Conservation (phyloP, 2,329 filamentous ascomycete species). For the Trichoderma harzianum region DNA sequence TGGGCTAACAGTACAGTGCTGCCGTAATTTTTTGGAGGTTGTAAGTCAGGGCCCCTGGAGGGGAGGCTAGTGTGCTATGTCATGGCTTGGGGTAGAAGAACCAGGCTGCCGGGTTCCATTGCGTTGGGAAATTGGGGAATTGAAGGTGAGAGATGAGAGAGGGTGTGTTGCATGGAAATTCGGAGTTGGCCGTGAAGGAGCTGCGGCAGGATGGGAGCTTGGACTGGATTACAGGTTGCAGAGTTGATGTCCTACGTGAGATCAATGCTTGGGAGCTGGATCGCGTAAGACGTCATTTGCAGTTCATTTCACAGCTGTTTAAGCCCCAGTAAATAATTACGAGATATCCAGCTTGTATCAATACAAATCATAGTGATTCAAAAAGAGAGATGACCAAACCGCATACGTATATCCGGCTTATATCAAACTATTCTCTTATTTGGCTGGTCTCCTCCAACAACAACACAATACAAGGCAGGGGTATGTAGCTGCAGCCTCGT, state of each 20-base stretch:
- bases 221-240: not conserved
- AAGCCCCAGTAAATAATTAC: not conserved
- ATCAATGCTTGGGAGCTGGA: not conserved
- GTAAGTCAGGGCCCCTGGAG: no score
- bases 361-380: not conserved
- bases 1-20: not conserved
- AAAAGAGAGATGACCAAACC: not conserved
- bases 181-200: not conserved
- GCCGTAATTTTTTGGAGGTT: not conserved
- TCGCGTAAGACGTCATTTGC: slow-evolving; percentile 4
- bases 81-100: not conserved
- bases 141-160: no score
- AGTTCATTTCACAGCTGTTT: not conserved
- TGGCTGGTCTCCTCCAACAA: not conserved
- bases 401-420: not conserved
- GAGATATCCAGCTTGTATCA: not conserved
- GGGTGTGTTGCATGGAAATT: not conserved
- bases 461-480: not conserved
- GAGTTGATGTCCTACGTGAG: not conserved
- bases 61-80: not conserved
- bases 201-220: not conserved
- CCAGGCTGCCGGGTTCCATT: not conserved
- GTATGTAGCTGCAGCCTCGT: not conserved
- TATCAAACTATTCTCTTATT: not conserved
- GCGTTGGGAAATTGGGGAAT: not conserved